A percentile compares a stretch with the other conserved stretches of the same genome.
Evolutionary conservation across 2,329 filamentous ascomycete genomes (phyloP).

Genomic region (Fusarium coffeatum): DNA sequence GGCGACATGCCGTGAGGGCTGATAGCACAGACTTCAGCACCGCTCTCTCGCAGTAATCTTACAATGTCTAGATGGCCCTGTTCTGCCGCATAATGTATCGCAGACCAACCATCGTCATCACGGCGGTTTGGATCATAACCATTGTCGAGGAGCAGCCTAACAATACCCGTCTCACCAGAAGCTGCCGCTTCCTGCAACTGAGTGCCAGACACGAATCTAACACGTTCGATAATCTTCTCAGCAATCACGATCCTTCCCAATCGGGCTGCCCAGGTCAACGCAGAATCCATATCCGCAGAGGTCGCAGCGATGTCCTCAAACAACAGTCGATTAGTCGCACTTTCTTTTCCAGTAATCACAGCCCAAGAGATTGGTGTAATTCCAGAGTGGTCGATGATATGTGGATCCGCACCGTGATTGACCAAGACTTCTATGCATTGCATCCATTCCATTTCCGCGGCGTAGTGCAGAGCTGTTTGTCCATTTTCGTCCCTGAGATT

Average conservation of each 20-base stretch:
- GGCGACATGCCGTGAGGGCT: neutral
- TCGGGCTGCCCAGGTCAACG: neutral
- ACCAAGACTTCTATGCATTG: neutral
- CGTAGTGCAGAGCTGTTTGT: neutral
- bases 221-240: neutral
- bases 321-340: neutral
- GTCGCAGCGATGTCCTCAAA: too few relatives aligned
- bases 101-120: neutral
- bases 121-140: neutral
- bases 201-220: rapidly evolving
- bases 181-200: neutral
- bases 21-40: neutral
- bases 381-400: neutral
- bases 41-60: rapidly evolving
- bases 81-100: neutral
- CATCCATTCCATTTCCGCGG: neutral
- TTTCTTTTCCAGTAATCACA: rapidly evolving
- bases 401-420: neutral
- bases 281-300: neutral
- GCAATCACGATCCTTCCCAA: neutral
- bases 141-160: neutral
- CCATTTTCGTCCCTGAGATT: neutral
- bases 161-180: neutral
- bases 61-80: neutral
- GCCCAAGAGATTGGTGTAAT: neutral